Evolutionary conservation across 2,329 filamentous ascomycete genomes (phyloP), one percentile per base, ranked within the genome.

Genomic region (Harringtonia lauricola): DNA sequence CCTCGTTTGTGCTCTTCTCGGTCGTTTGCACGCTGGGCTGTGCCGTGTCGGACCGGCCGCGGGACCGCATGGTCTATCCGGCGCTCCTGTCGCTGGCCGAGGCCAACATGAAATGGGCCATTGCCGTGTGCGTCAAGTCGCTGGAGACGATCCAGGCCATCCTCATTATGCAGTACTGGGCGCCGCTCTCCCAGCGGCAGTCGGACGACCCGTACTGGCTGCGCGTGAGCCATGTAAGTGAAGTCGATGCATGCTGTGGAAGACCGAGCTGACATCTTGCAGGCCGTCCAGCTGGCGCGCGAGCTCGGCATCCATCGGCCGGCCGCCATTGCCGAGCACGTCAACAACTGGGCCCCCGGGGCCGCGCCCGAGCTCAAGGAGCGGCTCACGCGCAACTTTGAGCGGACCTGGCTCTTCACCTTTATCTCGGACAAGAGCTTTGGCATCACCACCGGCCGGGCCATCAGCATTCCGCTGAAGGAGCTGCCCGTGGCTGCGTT

Each of bases 1-100:
- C 37, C 12, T 56, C 54, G 2, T 56, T 55, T 43, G 52, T 54
- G 3, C 50, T 56, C 2, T 56, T 56, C 35, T 54, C 54, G 1
- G 49, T 46, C 2, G 47, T 56, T 8, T 55, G 53, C 28, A 50
- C 54, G 12, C 43, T 56, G 2, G 54, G 53, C n/a, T 54, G 53
- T 28, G 54, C 52, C 13, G 42, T 56, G 17, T 56, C 54, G 4
- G 48, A 44, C 36, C 48, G 51, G 4, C 51, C 54, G 4, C 47
- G 54, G 12, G 54, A 56, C 39, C 42, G 50, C 4, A 42, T 54
- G 2, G 38, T 56, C 10, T 56, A 52, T 13, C 47, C 52, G 8
- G 44, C 48, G 2, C 44, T 56, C 8, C 37, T 50, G 2, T 53
- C 52, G 4, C 26, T 56, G 6, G 54, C 54, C 18, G 51, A 54